phyloP scores from a whole-genome alignment of 2,329 filamentous ascomycete species.

The Sporothrix globosa region DNA sequence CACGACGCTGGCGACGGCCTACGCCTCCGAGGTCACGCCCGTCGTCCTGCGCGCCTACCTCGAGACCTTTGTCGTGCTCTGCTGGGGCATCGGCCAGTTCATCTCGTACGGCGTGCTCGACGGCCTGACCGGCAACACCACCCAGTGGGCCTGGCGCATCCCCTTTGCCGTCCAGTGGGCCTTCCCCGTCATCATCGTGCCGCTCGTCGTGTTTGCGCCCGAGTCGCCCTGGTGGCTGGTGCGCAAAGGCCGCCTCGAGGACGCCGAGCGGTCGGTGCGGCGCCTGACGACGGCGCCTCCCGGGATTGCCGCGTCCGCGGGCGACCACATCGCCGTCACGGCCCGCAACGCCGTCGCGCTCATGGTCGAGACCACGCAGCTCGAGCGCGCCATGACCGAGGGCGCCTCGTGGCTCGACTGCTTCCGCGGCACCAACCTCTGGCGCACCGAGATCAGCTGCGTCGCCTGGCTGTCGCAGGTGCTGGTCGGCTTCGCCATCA shows the following conservation, averaged over 20 bases:
- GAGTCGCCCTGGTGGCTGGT: slow-evolving; percentile 49
- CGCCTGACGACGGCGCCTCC: slow-evolving; percentile 48
- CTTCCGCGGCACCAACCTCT: slow-evolving; percentile 54
- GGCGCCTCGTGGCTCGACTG: slow-evolving; percentile 51
- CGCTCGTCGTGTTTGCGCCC: slow-evolving; percentile 36
- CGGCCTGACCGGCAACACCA: slow-evolving; percentile 35
- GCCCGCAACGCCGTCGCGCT: slow-evolving; percentile 46
- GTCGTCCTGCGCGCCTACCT: slow-evolving; percentile 49
- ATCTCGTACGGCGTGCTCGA: slow-evolving; percentile 39
- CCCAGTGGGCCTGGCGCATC: slow-evolving; percentile 41
- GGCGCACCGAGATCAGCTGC: slow-evolving; percentile 52
- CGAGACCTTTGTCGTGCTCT: slow-evolving; percentile 51
- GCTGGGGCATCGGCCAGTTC: slow-evolving; percentile 45
- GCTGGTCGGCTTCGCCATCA: slow-evolving; percentile 46
- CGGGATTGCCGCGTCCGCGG: slow-evolving; percentile 59
- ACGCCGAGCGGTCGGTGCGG: slow-evolving; percentile 48
- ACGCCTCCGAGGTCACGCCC: slow-evolving; percentile 51
- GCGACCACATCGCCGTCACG: slow-evolving; percentile 8
- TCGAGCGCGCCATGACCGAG: slow-evolving; percentile 59
- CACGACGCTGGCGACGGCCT: slow-evolving; percentile 50
- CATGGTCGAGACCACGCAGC: slow-evolving; percentile 52
- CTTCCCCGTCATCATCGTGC: slow-evolving; percentile 45
- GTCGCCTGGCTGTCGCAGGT: slow-evolving; percentile 49
- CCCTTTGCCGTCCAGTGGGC: slow-evolving; percentile 51
- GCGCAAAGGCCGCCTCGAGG: slow-evolving; percentile 46